phyloP scores from a whole-genome alignment of 441 rosid species.

The Erodium moschatum region DNA sequence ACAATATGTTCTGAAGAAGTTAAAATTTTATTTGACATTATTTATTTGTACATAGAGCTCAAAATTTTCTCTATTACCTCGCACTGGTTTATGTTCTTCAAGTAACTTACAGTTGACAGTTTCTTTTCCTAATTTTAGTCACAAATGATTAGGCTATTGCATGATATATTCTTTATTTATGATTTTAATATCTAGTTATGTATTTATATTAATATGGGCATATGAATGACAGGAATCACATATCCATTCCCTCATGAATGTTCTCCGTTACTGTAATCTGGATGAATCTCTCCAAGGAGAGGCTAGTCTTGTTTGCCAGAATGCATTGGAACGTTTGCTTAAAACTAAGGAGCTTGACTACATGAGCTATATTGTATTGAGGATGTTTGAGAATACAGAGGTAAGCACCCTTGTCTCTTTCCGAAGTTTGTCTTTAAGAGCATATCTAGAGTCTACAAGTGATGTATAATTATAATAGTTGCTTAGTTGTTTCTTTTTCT shows the following conservation, averaged over 20 bases:
- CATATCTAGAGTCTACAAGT: background rate
- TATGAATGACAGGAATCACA: slow-evolving; percentile 42
- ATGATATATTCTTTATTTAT: background rate
- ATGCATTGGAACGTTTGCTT: slow-evolving; percentile 74
- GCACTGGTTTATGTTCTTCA: background rate
- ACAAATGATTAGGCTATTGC: too few relatives aligned
- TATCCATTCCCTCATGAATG: slow-evolving; percentile 97
- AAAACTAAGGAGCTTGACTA: slow-evolving; percentile 98
- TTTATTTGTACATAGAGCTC: background rate
- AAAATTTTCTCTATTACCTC: background rate
- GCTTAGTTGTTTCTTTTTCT: background rate
- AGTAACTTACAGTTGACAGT: background rate
- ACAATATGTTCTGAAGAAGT: background rate
- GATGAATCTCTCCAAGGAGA: slow-evolving; percentile 97
- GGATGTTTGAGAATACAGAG: slow-evolving; percentile 93
- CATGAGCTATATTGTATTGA: slow-evolving; percentile 94
- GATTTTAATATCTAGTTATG: background rate
- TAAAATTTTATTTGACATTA: too few relatives aligned
- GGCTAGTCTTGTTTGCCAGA: slow-evolving; percentile 74
- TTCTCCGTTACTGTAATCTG: slow-evolving; percentile 91
- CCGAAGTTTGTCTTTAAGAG: background rate
- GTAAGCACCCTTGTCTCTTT: slow-evolving; percentile 27
- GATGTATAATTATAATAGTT: too few relatives aligned
- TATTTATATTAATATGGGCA: slow-evolving; percentile 29
- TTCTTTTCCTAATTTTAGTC: too few relatives aligned